These are phyloP conservation scores for Conticribra guillardii DNA, from an alignment of 108 stramenopile genomes.

Conservation along the genomic window DNA sequence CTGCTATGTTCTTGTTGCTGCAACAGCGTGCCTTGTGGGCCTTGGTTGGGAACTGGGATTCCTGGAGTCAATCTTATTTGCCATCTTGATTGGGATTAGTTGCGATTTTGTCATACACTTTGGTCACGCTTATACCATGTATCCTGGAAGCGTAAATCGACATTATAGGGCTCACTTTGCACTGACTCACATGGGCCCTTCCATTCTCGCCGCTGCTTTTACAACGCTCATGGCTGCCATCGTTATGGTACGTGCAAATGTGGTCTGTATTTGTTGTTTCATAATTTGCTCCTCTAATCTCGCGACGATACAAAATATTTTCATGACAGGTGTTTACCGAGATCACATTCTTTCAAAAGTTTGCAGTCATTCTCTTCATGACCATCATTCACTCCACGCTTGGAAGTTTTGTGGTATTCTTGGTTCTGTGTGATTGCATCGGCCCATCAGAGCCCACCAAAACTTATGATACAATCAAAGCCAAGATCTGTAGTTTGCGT, in stretches of 20 bases:
- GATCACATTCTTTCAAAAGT: constrained; percentile 40
- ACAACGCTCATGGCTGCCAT: constrained; percentile 55
- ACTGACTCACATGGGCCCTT: constrained; percentile 60
- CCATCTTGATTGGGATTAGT: constrained; percentile 62
- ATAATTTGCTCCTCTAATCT: too few species aligned
- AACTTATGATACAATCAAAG: constrained; percentile 2
- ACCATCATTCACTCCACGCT: constrained; percentile 56
- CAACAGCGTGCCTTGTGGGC: constrained; percentile 55
- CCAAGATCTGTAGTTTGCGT: too few species aligned
- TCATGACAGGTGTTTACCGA: constrained; percentile 1
- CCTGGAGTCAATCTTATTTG: constrained; percentile 57
- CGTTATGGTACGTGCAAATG: constrained; percentile 54
- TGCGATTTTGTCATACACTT: constrained; percentile 69
- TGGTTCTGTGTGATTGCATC: constrained; percentile 44
- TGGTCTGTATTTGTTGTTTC: constrained; percentile 29
- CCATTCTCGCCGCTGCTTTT: constrained; percentile 56
- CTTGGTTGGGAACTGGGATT: constrained; percentile 63
- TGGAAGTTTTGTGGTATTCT: constrained; percentile 58
- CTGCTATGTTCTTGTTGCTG: constrained; percentile 53
- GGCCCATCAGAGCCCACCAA: constrained; percentile 39
- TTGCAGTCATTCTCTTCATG: constrained; percentile 58
- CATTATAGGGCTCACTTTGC: constrained; percentile 49
- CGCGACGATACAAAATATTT: too few species aligned
- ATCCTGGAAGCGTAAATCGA: constrained; percentile 35
- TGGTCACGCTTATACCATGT: constrained; percentile 51